A percentile compares a stretch with the other conserved stretches of the same genome.
Evolutionary conservation across 176 grass and related monocot species (phyloP).

Genomic region (Zoysia japonica): DNA sequence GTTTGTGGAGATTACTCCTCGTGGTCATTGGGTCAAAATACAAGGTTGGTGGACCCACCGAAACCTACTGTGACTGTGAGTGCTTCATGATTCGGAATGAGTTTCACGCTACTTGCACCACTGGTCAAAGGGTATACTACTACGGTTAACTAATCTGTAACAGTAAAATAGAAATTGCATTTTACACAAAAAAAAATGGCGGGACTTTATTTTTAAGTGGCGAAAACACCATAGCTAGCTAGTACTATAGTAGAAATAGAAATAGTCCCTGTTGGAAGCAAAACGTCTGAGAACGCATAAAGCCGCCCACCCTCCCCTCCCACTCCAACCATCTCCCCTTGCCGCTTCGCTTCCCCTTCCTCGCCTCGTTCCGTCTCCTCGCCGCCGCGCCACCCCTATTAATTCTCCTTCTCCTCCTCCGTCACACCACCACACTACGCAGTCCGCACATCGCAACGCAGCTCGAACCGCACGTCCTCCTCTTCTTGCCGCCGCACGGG

Average conservation of each 20-base stretch:
- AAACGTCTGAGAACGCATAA: slow-evolving; percentile 18
- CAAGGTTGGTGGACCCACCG: slow-evolving; percentile 1
- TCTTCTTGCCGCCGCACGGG: background rate
- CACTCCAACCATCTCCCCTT: slow-evolving; percentile 47
- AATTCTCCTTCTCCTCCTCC: slow-evolving; percentile 19
- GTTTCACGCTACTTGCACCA: background rate
- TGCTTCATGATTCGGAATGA: background rate
- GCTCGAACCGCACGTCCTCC: background rate
- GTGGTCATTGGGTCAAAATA: background rate
- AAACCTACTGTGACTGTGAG: background rate
- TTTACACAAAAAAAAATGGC: too few relatives aligned
- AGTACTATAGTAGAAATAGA: background rate
- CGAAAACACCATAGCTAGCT: background rate
- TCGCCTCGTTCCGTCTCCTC: background rate
- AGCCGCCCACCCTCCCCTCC: slow-evolving; percentile 28
- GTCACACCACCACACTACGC: background rate
- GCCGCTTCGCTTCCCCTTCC: background rate
- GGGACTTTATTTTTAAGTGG: background rate
- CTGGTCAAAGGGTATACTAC: background rate
- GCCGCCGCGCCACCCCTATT: slow-evolving; percentile 29
- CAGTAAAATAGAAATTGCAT: too few relatives aligned
- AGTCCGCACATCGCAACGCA: slow-evolving; percentile 9
- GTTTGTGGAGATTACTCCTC: background rate
- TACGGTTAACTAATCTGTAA: too few relatives aligned
- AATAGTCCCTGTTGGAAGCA: background rate